A percentile compares a stretch with the other conserved stretches of the same genome.
These are phyloP conservation scores for Blastobotrys americana DNA, from an alignment of 805 yeast genomes.

Conservation along the genomic window DNA sequence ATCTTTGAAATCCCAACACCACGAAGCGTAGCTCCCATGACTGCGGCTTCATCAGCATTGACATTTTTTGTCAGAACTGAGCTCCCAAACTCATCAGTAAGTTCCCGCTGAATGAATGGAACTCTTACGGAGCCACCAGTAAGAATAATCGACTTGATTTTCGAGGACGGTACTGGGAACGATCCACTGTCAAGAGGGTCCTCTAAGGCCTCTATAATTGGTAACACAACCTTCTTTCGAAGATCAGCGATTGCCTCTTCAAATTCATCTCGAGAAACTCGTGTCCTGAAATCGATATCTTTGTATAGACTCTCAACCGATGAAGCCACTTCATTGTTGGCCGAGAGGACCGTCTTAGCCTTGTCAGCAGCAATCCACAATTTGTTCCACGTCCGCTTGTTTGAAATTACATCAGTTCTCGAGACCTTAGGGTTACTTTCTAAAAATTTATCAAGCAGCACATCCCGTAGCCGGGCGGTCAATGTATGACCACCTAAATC, in stretches of 20 bases:
- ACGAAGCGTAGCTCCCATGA: slow-evolving; percentile 78
- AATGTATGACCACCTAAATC: slow-evolving; percentile 68
- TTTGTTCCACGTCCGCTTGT: slow-evolving; percentile 56
- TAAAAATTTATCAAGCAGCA: slow-evolving; percentile 55
- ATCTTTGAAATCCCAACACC: slow-evolving; percentile 69
- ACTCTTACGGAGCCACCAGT: slow-evolving; percentile 90
- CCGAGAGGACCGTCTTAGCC: slow-evolving; percentile 79
- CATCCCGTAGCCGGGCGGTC: slow-evolving; percentile 55
- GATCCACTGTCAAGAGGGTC: slow-evolving; percentile 27
- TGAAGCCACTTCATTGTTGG: slow-evolving; percentile 71
- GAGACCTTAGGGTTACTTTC: slow-evolving; percentile 31
- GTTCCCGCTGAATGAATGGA: slow-evolving; percentile 70
- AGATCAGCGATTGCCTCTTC: slow-evolving; percentile 49
- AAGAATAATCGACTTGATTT: slow-evolving; percentile 61
- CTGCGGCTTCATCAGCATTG: slow-evolving; percentile 94
- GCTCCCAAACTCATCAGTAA: slow-evolving; percentile 49
- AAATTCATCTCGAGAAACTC: slow-evolving; percentile 71
- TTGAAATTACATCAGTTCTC: slow-evolving; percentile 35
- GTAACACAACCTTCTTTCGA: slow-evolving; percentile 41
- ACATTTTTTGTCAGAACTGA: slow-evolving; percentile 63
- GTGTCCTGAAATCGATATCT: slow-evolving; percentile 65
- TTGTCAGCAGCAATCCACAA: slow-evolving; percentile 81
- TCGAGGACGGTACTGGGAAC: slow-evolving; percentile 25
- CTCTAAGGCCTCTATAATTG: slow-evolving; percentile 47
- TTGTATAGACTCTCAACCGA: slow-evolving; percentile 67